These are phyloP conservation scores for Neofusicoccum umdonicola DNA, from an alignment of 2,329 filamentous ascomycete species.

Conservation along the genomic window DNA sequence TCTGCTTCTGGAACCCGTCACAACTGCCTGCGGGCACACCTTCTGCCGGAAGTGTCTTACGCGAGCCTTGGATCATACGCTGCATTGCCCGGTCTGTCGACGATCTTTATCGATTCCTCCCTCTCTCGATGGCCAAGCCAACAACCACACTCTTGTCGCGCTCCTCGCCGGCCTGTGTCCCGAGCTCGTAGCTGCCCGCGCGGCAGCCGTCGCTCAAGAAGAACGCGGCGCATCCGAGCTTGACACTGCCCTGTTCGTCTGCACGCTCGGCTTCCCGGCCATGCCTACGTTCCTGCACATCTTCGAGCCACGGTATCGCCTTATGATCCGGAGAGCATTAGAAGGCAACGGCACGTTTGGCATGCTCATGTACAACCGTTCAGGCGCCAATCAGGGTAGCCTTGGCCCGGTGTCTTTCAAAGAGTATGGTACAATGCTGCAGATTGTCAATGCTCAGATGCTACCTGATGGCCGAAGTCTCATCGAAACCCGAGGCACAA, in stretches of 20 bases:
- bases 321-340: constrained; percentile 81
- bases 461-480: constrained; percentile 79
- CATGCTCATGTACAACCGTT: constrained; percentile 72
- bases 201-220: constrained; percentile 56
- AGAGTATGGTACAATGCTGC: constrained; percentile 74
- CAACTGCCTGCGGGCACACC: constrained; percentile 83
- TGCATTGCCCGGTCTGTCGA: constrained; percentile 78
- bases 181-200: constrained; percentile 58
- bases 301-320: constrained; percentile 86
- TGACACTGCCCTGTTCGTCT: constrained; percentile 70
- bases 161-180: constrained; percentile 70
- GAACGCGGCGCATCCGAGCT: constrained; percentile 57
- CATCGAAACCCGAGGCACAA: constrained; percentile 73
- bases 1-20: constrained; percentile 76
- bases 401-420: constrained; percentile 59
- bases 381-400: constrained; percentile 49
- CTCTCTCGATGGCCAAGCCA: constrained; percentile 49
- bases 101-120: constrained; percentile 57
- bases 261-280: constrained; percentile 74
- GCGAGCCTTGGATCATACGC: constrained; percentile 72
- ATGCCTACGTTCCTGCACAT: constrained; percentile 84
- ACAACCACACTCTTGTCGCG: constrained; percentile 62
- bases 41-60: constrained; percentile 80
- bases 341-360: constrained; percentile 76
- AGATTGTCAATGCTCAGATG: constrained; percentile 70